Conservation (phyloP, 768 basidiomycete genomes). For the Rhodotorula taiwanensis region DNA sequence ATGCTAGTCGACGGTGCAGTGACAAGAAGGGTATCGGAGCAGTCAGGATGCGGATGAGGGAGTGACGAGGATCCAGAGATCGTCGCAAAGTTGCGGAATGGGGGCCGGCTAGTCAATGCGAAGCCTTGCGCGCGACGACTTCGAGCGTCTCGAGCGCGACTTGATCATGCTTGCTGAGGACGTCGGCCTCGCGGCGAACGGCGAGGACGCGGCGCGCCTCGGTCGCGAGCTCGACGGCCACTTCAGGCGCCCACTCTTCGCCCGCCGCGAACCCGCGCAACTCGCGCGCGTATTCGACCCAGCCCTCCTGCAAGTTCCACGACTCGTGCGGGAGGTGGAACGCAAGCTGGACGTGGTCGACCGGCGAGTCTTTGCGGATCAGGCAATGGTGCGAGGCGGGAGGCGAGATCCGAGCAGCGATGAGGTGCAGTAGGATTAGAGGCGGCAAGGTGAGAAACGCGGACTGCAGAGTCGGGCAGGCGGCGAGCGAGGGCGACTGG, state of each 20-base stretch:
- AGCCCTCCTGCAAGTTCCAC: constrained; percentile 32
- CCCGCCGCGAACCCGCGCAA: constrained; percentile 38
- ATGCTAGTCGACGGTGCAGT: too few species aligned
- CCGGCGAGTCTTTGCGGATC: too few species aligned
- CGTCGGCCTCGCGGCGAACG: background rate
- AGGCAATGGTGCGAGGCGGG: too few species aligned
- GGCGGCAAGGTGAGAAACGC: constrained; percentile 37
- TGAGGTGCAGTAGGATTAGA: constrained; percentile 38
- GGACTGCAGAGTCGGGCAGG: constrained; percentile 35
- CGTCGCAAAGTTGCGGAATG: background rate
- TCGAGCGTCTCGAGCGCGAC: constrained; percentile 8
- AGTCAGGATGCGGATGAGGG: background rate
- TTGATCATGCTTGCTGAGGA: background rate
- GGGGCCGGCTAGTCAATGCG: background rate
- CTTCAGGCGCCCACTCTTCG: constrained; percentile 39
- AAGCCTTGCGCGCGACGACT: constrained; percentile 1
- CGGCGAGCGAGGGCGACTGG: background rate
- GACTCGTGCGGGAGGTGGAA: constrained; percentile 38
- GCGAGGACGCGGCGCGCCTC: constrained; percentile 18
- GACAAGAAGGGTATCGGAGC: too few species aligned
- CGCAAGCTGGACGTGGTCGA: too few species aligned
- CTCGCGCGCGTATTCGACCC: constrained; percentile 37
- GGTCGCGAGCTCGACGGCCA: constrained; percentile 37
- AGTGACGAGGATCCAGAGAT: background rate
- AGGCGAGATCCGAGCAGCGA: constrained; percentile 37